Conservation (phyloP, 805 yeast genomes). For the Priceomyces medius region DNA sequence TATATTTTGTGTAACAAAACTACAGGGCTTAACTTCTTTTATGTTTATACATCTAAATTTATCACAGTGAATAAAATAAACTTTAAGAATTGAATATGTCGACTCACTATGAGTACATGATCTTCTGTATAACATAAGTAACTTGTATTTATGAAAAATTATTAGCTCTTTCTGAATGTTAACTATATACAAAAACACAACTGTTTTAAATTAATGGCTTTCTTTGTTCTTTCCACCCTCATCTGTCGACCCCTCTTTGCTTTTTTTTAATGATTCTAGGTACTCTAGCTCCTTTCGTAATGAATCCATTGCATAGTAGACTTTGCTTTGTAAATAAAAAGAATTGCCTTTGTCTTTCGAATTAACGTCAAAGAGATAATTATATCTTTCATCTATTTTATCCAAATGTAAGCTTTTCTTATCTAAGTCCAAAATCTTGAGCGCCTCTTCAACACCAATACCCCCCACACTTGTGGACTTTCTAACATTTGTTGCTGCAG, state of each 20-base stretch:
- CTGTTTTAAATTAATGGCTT: not conserved
- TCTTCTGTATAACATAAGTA: not conserved
- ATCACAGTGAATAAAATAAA: too few species aligned
- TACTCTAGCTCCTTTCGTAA: conserved; percentile 73
- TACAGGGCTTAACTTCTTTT: too few species aligned
- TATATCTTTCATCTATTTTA: conserved; percentile 67
- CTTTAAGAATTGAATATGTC: too few species aligned
- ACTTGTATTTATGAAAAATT: not conserved
- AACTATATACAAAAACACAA: not conserved
- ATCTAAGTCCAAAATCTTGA: conserved; percentile 84
- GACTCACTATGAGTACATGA: too few species aligned
- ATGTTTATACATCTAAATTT: too few species aligned
- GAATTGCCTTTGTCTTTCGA: conserved; percentile 95
- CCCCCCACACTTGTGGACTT: conserved; percentile 67
- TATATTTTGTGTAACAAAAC: conserved; percentile 2
- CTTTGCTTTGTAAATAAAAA: conserved; percentile 89
- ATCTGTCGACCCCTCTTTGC: conserved; percentile 22
- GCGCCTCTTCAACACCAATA: conserved; percentile 82
- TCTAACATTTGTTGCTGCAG: conserved; percentile 46
- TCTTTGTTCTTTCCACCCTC: conserved; percentile 1
- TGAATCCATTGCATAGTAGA: conserved; percentile 91
- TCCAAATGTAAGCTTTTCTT: conserved; percentile 52
- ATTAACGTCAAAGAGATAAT: conserved; percentile 82
- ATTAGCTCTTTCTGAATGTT: not conserved
- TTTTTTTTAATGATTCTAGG: conserved; percentile 43